These are phyloP conservation scores for Nakazawaea populi DNA, from an alignment of 805 yeast species.

Conservation along the genomic window DNA sequence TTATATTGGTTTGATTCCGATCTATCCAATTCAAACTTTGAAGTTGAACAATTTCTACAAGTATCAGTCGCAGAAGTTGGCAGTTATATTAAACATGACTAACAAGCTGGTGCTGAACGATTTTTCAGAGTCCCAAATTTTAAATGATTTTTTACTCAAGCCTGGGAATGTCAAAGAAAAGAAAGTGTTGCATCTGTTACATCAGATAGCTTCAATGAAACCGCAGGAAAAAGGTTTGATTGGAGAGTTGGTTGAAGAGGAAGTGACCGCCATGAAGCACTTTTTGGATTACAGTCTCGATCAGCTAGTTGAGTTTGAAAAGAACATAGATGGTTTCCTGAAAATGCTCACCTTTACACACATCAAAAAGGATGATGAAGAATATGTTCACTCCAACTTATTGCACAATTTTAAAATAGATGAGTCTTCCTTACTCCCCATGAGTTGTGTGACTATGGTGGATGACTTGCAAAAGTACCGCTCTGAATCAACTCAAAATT, in stretches of 20 bases:
- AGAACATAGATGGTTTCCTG: conserved; percentile 27
- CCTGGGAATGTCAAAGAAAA: conserved; percentile 21
- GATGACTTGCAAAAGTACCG: background rate
- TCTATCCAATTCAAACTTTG: conserved; percentile 12
- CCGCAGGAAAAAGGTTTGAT: background rate
- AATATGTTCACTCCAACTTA: conserved; percentile 11
- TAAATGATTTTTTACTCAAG: conserved; percentile 36
- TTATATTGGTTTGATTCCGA: conserved; percentile 14
- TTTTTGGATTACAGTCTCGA: conserved; percentile 40
- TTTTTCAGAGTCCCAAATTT: conserved; percentile 18
- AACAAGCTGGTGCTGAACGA: background rate
- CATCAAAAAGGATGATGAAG: conserved; percentile 28
- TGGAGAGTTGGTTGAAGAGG: conserved; percentile 19
- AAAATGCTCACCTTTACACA: conserved; percentile 29
- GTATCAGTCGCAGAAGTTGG: conserved; percentile 1
- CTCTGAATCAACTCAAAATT: background rate
- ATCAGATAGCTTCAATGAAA: background rate
- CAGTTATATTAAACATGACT: background rate
- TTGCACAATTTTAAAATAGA: conserved; percentile 10
- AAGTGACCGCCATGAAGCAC: conserved; percentile 37
- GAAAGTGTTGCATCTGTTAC: conserved; percentile 12
- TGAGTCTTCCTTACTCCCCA: conserved; percentile 1
- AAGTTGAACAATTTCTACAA: conserved; percentile 6
- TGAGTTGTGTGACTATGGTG: background rate
- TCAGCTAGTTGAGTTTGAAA: conserved; percentile 32